A percentile compares a stretch with the other conserved stretches of the same genome.
Evolutionary conservation across 2,329 filamentous ascomycete species (phyloP).

Genomic region (Neopestalotiopsis rosae): DNA sequence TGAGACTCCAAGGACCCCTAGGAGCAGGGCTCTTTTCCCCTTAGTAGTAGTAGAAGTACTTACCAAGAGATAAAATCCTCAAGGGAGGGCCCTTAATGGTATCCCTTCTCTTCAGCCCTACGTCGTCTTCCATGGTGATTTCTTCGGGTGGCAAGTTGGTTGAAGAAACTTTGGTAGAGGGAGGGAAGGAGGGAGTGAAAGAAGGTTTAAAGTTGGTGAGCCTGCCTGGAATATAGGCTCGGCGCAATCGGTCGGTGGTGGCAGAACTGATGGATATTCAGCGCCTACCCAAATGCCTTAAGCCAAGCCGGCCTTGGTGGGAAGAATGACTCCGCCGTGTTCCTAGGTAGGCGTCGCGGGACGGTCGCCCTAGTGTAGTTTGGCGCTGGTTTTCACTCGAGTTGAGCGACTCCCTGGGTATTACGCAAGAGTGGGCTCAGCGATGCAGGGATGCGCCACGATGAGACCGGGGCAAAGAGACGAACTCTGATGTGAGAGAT

Average conservation of each 20-base stretch:
- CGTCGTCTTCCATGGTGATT: constrained; percentile 54
- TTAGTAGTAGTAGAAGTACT: constrained; percentile 35
- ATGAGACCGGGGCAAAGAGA: neutral
- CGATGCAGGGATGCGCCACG: constrained; percentile 11
- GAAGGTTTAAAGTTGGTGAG: constrained; percentile 8
- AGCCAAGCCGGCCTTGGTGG: neutral
- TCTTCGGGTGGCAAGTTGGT: constrained; percentile 17
- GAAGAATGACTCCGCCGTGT: constrained; percentile 5
- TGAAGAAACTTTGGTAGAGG: neutral
- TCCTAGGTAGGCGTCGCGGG: constrained; percentile 6
- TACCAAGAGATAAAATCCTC: constrained; percentile 89
- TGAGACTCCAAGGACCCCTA: neutral
- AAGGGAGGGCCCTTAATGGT: constrained; percentile 94
- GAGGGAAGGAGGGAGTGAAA: neutral
- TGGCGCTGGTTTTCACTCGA: neutral
- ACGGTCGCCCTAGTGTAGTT: neutral
- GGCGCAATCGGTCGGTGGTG: constrained; percentile 1
- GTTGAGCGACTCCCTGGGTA: neutral
- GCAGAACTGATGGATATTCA: neutral
- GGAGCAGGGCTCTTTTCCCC: neutral
- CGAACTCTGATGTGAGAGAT: neutral
- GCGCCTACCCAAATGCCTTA: neutral
- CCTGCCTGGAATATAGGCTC: neutral
- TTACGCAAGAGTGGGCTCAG: constrained; percentile 16
- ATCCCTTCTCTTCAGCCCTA: constrained; percentile 78